Conservation (phyloP, 345 rosid genomes). For the Aethionema arabicum region DNA sequence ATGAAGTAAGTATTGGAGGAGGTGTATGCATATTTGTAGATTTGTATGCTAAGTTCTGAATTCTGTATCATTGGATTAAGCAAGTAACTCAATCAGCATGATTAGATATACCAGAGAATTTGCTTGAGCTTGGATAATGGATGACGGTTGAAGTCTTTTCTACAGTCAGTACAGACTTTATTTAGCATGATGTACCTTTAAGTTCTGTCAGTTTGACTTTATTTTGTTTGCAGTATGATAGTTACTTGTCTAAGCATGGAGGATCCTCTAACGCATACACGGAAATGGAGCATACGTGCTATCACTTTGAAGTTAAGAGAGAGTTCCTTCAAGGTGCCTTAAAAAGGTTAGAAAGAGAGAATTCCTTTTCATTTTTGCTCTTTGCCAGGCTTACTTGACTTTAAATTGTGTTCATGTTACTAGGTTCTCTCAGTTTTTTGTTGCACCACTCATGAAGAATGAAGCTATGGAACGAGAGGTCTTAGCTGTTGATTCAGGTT, state of each 20-base stretch:
- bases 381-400: constrained; percentile 22
- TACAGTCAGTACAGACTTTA: not conserved
- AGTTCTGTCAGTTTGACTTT: constrained; percentile 41
- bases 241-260: constrained; percentile 97
- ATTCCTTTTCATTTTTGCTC: not conserved
- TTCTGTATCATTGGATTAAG: constrained; percentile 7
- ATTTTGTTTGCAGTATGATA: constrained; percentile 83
- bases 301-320: constrained; percentile 91
- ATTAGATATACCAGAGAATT: not conserved
- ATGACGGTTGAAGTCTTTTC: constrained; percentile 7
- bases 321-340: constrained; percentile 89
- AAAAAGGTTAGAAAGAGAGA: constrained; percentile 50
- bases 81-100: constrained; percentile 2
- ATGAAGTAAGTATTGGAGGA: constrained; percentile 77
- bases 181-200: constrained; percentile 21
- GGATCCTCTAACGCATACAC: constrained; percentile 98
- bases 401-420: constrained; percentile 29
- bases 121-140: constrained; percentile 11
- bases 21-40: constrained; percentile 1
- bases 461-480: constrained; percentile 98
- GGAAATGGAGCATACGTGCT: constrained; percentile 91
- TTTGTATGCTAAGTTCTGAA: not conserved
- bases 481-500: constrained; percentile 98
- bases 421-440: constrained; percentile 98
- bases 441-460: constrained; percentile 89